These are phyloP conservation scores for Eutrema salsugineum DNA, from an alignment of 441 rosid genomes.

Conservation along the genomic window DNA sequence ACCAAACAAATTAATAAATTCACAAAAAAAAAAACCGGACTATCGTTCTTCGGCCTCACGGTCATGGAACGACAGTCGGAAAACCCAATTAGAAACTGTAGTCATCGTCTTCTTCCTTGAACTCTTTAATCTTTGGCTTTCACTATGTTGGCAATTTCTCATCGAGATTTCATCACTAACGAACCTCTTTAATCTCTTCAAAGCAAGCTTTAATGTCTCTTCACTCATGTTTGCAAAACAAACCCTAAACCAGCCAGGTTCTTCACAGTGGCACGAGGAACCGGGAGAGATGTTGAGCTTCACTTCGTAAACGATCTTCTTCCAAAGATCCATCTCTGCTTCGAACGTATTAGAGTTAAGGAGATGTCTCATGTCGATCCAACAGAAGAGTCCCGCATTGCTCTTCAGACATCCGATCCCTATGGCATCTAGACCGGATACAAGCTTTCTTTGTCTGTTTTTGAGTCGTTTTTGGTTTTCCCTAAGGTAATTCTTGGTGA, in stretches of 20 bases:
- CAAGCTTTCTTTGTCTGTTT: conserved; percentile 36
- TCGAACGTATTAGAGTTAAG: conserved; percentile 64
- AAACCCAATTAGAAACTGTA: conserved; percentile 27
- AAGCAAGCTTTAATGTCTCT: conserved; percentile 24
- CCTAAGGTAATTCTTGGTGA: conserved; percentile 41
- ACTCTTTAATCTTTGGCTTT: neutral
- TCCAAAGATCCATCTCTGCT: conserved; percentile 87
- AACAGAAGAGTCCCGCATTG: conserved; percentile 68
- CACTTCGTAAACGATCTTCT: conserved; percentile 59
- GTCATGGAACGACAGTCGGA: conserved; percentile 19
- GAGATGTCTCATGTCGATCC: conserved; percentile 84
- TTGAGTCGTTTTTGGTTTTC: conserved; percentile 49
- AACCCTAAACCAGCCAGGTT: conserved; percentile 87
- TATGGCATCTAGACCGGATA: conserved; percentile 50
- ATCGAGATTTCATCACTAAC: neutral
- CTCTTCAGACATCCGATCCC: conserved; percentile 52
- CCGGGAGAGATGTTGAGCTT: conserved; percentile 81
- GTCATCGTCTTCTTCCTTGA: conserved; percentile 12
- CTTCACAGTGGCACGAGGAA: conserved; percentile 78
- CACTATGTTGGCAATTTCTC: neutral
- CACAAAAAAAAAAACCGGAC: neutral
- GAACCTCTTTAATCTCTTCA: conserved; percentile 17
- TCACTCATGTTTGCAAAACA: conserved; percentile 61
- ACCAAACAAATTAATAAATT: neutral
- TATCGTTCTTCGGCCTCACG: conserved; percentile 24